phyloP scores from a whole-genome alignment of 139 green algal species.

The Zygnema cylindricum region DNA sequence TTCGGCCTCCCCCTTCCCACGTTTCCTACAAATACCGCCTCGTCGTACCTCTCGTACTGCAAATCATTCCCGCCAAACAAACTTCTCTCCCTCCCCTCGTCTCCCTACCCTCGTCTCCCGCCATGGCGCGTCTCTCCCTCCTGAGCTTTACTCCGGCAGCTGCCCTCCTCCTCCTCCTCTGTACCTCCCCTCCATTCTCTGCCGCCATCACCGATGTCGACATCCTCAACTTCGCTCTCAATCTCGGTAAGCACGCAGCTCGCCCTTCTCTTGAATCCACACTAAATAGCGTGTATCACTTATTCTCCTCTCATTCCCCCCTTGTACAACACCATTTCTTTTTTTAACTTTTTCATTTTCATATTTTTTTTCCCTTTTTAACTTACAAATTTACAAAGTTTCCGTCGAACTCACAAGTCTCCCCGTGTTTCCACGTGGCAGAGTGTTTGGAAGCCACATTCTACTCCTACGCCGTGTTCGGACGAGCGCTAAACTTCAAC shows the following conservation, averaged over 20 bases:
- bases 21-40: too few relatives aligned
- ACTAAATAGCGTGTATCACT: neutral
- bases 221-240: slow-evolving; percentile 50
- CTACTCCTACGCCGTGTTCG: slow-evolving; percentile 41
- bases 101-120: too few relatives aligned
- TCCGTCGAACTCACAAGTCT: neutral
- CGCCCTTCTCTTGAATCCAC: neutral
- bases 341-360: neutral
- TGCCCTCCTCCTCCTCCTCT: too few relatives aligned
- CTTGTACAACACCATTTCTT: slow-evolving; percentile 10
- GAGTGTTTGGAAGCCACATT: slow-evolving; percentile 38
- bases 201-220: slow-evolving; percentile 36
- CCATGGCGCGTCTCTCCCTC: too few relatives aligned
- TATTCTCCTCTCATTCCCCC: neutral
- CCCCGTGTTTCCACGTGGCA: neutral
- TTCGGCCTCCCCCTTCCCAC: too few relatives aligned
- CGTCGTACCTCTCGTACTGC: too few relatives aligned
- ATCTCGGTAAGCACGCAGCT: slow-evolving; percentile 25
- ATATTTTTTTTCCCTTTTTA: neutral
- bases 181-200: too few relatives aligned
- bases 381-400: slow-evolving; percentile 12
- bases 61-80: too few relatives aligned
- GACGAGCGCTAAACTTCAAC: neutral
- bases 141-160: too few relatives aligned
- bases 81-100: too few relatives aligned